These are phyloP conservation scores for Schwanniomyces occidentalis DNA, from an alignment of 805 yeast species.

Conservation along the genomic window DNA sequence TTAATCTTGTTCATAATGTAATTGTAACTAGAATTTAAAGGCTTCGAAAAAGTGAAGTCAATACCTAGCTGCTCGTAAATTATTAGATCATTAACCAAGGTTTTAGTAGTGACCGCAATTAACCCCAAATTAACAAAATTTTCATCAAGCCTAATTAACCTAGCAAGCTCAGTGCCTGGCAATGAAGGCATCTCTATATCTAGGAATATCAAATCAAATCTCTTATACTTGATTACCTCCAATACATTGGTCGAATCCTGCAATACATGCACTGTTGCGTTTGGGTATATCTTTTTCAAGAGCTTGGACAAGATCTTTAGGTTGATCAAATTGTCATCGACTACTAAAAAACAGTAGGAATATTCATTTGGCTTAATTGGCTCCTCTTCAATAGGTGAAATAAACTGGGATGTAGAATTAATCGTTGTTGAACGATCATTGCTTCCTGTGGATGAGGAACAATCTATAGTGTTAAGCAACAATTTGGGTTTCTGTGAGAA, in stretches of 20 bases:
- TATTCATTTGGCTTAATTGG: constrained; percentile 4
- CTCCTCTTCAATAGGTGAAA: constrained; percentile 8
- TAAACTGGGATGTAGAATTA: not conserved
- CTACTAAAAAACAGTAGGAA: constrained; percentile 24
- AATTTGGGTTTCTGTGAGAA: constrained; percentile 4
- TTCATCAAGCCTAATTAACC: constrained; percentile 12
- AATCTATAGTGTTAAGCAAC: not conserved
- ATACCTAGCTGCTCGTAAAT: constrained; percentile 36
- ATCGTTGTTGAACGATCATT: too few species aligned
- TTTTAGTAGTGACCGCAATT: constrained; percentile 44
- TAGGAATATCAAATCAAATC: constrained; percentile 35
- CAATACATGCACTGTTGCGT: constrained; percentile 24
- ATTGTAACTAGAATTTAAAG: constrained; percentile 24
- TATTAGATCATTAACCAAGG: constrained; percentile 25
- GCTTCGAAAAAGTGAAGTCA: constrained; percentile 43
- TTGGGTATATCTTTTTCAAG: constrained; percentile 34
- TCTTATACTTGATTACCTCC: constrained; percentile 12
- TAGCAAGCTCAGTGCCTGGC: constrained; percentile 40
- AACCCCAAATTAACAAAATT: constrained; percentile 25
- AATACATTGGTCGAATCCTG: constrained; percentile 32
- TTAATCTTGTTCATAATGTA: constrained; percentile 5
- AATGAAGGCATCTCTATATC: constrained; percentile 49
- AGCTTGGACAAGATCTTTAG: constrained; percentile 35
- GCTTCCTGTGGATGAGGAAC: not conserved
- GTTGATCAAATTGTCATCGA: constrained; percentile 45